phyloP scores from a whole-genome alignment of 2,329 filamentous ascomycete genomes.

The Colletotrichum filicis region DNA sequence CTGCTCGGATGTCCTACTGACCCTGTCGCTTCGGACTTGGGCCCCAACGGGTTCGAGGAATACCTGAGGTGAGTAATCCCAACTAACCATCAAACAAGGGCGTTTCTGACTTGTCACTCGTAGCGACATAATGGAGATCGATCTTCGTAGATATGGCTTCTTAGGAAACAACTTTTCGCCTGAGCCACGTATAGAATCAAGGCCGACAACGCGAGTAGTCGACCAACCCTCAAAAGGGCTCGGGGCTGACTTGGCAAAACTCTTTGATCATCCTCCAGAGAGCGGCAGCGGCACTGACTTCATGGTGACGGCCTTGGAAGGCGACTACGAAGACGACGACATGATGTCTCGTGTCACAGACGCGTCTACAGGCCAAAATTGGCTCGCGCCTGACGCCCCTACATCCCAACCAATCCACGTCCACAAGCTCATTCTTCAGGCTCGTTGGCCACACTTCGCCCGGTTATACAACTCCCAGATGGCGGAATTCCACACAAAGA shows the following conservation, averaged over 20 bases:
- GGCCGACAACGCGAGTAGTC: conserved; percentile 59
- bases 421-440: conserved; percentile 92
- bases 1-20: conserved; percentile 92
- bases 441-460: conserved; percentile 96
- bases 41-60: conserved; percentile 81
- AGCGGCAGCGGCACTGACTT: conserved; percentile 91
- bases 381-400: conserved; percentile 69
- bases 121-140: conserved; percentile 91
- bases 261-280: conserved; percentile 89
- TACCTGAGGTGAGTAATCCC: conserved; percentile 73
- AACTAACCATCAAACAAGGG: no score
- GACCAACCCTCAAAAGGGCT: conserved; percentile 74
- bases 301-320: conserved; percentile 86
- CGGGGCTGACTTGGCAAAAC: conserved; percentile 84
- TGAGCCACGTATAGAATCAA: conserved; percentile 62
- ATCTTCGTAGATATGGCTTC: conserved; percentile 90
- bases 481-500: conserved; percentile 96
- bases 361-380: conserved; percentile 57
- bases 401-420: conserved; percentile 91
- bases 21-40: conserved; percentile 70
- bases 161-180: conserved; percentile 79
- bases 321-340: conserved; percentile 78
- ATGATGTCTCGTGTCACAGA: conserved; percentile 61
- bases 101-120: neutral
- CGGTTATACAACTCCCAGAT: conserved; percentile 93